Conservation (phyloP, 306 rosid species). For the Casuarina glauca region DNA sequence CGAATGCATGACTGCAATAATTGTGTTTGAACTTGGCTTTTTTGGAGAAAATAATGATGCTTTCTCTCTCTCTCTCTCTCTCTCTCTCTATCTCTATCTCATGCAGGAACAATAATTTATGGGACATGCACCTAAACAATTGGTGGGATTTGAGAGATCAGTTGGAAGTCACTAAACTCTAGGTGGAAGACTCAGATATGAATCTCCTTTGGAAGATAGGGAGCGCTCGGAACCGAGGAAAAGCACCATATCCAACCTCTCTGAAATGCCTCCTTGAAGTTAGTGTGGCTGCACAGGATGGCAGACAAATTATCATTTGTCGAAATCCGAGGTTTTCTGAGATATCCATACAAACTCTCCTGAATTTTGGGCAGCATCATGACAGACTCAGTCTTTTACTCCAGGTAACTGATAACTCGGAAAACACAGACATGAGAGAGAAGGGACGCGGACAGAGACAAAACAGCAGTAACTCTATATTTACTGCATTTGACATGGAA, state of each 20-base stretch:
- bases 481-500: background rate
- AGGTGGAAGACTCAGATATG: slow-evolving; percentile 23
- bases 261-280: slow-evolving; percentile 23
- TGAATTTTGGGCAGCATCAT: background rate
- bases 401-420: background rate
- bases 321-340: slow-evolving; percentile 2
- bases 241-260: background rate
- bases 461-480: background rate
- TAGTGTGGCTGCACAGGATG: slow-evolving; percentile 35
- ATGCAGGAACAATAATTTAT: slow-evolving; percentile 21
- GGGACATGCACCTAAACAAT: slow-evolving; percentile 6
- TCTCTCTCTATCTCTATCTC: background rate
- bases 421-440: background rate
- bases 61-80: no score
- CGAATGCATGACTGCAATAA: slow-evolving; percentile 18
- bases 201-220: background rate
- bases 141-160: slow-evolving; percentile 15
- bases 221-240: background rate
- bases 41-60: background rate
- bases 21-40: background rate
- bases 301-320: slow-evolving; percentile 35
- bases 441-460: background rate
- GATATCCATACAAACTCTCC: background rate
- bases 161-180: slow-evolving; percentile 64
- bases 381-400: no score